phyloP scores from a whole-genome alignment of 2,329 filamentous ascomycete species.

The Aspergillus sp. region DNA sequence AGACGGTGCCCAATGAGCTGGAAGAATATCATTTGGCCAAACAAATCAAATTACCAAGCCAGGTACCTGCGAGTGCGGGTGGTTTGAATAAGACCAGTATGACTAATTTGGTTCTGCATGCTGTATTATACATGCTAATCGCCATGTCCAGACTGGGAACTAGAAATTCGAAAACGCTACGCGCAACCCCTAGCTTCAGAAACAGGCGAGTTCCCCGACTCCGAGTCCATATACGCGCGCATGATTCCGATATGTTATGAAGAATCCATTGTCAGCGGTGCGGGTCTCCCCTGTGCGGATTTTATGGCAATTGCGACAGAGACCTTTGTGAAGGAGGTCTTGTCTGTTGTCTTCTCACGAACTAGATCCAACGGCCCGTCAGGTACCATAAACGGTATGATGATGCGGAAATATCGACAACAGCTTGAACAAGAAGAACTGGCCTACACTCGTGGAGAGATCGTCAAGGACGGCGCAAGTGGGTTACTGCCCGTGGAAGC shows the following conservation, averaged over 20 bases:
- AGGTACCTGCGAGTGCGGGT: constrained; percentile 62
- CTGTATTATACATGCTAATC: constrained; percentile 8
- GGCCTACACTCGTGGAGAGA: constrained; percentile 63
- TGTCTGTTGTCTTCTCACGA: constrained; percentile 49
- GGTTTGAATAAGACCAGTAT: constrained; percentile 73
- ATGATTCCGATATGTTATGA: constrained; percentile 62
- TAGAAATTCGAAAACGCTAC: constrained; percentile 60
- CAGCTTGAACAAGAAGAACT: constrained; percentile 72
- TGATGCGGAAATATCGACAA: constrained; percentile 69
- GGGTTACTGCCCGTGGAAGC: constrained; percentile 76
- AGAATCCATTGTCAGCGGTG: constrained; percentile 51
- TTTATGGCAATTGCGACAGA: constrained; percentile 57
- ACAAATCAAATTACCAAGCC: constrained; percentile 49
- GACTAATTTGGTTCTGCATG: constrained; percentile 18
- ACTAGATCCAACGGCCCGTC: constrained; percentile 54
- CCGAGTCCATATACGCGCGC: constrained; percentile 50
- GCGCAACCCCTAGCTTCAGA: constrained; percentile 55
- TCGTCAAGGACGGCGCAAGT: constrained; percentile 62
- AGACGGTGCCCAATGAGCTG: constrained; percentile 25
- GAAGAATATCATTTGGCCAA: constrained; percentile 41
- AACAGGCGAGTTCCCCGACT: constrained; percentile 57
- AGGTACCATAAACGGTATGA: constrained; percentile 62
- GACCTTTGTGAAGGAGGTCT: constrained; percentile 56
- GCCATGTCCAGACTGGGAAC: constrained; percentile 48
- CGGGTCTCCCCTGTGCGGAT: constrained; percentile 49